Conservation (phyloP, 2,329 filamentous ascomycete genomes). For the Nemania serpens region DNA sequence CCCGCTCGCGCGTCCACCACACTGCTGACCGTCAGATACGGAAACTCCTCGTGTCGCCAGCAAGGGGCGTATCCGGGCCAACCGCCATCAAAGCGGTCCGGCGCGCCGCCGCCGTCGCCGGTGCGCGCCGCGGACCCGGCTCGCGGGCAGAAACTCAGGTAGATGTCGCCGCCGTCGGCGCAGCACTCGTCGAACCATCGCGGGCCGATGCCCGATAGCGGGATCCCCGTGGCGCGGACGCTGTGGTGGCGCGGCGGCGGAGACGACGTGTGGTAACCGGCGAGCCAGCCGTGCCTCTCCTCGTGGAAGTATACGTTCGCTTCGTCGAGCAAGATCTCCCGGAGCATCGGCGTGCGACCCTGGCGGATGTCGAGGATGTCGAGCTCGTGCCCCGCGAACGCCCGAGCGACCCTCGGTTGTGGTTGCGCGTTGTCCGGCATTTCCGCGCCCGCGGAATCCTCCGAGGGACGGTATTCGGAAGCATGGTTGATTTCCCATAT, state of each 20-base stretch:
- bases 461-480: constrained; percentile 54
- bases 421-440: constrained; percentile 41
- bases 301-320: constrained; percentile 59
- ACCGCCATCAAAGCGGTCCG: constrained; percentile 6
- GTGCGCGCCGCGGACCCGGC: constrained; percentile 36
- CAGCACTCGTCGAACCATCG: constrained; percentile 54
- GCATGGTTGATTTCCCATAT: constrained; percentile 63
- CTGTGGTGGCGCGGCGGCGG: constrained; percentile 50
- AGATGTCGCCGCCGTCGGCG: constrained; percentile 47
- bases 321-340: constrained; percentile 55
- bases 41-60: constrained; percentile 60
- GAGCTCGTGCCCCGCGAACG: constrained; percentile 56
- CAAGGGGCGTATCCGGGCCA: constrained; percentile 50
- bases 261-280: constrained; percentile 49
- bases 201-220: constrained; percentile 55
- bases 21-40: constrained; percentile 54
- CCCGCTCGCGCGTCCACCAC: constrained; percentile 51
- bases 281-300: constrained; percentile 58
- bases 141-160: constrained; percentile 51
- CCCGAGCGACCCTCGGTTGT: constrained; percentile 51
- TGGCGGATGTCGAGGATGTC: constrained; percentile 59
- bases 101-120: constrained; percentile 39
- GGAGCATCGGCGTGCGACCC: constrained; percentile 53
- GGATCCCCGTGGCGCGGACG: constrained; percentile 58
- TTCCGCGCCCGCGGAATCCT: constrained; percentile 51